These are phyloP conservation scores for Arachis stenosperma DNA, from an alignment of 306 rosid species.

Conservation along the genomic window DNA sequence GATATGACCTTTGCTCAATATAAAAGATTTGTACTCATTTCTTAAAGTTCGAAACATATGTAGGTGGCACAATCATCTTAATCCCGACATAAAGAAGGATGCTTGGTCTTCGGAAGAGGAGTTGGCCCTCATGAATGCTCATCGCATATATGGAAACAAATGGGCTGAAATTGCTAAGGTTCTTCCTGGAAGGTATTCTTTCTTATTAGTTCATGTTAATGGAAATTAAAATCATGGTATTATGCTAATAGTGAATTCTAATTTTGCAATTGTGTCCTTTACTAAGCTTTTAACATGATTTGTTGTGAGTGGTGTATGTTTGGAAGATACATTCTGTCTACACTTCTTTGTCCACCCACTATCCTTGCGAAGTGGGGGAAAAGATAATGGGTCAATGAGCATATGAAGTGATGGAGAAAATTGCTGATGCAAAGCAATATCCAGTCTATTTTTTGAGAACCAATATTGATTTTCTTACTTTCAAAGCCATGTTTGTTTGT, in stretches of 20 bases:
- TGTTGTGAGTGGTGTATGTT: neutral
- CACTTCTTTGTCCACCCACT: neutral
- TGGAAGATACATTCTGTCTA: slow-evolving; percentile 13
- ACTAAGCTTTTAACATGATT: slow-evolving; percentile 6
- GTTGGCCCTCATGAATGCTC: slow-evolving; percentile 39
- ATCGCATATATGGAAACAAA: slow-evolving; percentile 48
- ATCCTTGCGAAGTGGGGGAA: neutral
- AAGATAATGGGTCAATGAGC: neutral
- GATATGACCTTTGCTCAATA: neutral
- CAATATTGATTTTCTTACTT: neutral
- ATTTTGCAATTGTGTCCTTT: neutral
- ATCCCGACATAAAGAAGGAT: slow-evolving; percentile 54
- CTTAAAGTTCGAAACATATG: neutral
- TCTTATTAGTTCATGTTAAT: slow-evolving; percentile 31
- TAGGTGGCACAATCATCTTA: slow-evolving; percentile 64
- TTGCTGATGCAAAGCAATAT: neutral
- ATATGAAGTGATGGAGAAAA: neutral
- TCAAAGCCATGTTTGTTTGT: slow-evolving; percentile 2
- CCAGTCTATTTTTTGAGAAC: neutral
- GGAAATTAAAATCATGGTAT: slow-evolving; percentile 28
- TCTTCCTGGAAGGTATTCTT: slow-evolving; percentile 56
- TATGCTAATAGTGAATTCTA: slow-evolving; percentile 16
- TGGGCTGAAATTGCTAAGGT: slow-evolving; percentile 62
- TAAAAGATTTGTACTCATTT: neutral
- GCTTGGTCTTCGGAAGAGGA: slow-evolving; percentile 59